These are phyloP conservation scores for Boletus pseudopeckii DNA, from an alignment of 768 basidiomycete species.

Conservation along the genomic window DNA sequence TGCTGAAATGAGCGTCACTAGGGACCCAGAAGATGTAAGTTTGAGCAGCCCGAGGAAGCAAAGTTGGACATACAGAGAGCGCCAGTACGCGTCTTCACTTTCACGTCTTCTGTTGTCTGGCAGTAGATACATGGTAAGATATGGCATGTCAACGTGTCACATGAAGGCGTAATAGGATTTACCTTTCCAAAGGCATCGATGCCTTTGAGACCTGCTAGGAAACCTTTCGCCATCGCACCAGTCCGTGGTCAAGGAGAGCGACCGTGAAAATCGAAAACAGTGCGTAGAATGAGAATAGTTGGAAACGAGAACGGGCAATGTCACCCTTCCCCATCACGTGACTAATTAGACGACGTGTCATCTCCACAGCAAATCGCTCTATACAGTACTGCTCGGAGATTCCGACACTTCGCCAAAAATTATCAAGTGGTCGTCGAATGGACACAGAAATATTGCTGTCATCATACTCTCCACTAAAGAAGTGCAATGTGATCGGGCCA, in stretches of 20 bases:
- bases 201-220: slow-evolving; percentile 77
- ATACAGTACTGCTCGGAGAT: too few relatives aligned
- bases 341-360: slow-evolving; percentile 26
- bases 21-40: slow-evolving; percentile 5
- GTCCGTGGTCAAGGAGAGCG: slow-evolving; percentile 18
- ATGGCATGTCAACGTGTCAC: slow-evolving; percentile 5
- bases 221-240: slow-evolving; percentile 68
- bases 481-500: neutral
- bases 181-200: slow-evolving; percentile 99
- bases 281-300: slow-evolving; percentile 3
- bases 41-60: neutral
- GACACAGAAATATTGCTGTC: neutral
- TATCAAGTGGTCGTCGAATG: neutral
- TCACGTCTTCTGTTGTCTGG: slow-evolving; percentile 98
- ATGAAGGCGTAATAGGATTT: slow-evolving; percentile 15
- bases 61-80: slow-evolving; percentile 67
- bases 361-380: neutral
- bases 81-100: slow-evolving; percentile 95
- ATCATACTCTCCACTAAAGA: neutral
- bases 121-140: slow-evolving; percentile 6
- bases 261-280: slow-evolving; percentile 9
- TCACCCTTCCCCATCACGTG: slow-evolving; percentile 20
- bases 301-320: neutral
- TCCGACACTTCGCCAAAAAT: neutral
- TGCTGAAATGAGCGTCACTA: slow-evolving; percentile 90